These are phyloP conservation scores for Euphorbia peplus DNA, from an alignment of 345 rosid genomes.

Conservation along the genomic window DNA sequence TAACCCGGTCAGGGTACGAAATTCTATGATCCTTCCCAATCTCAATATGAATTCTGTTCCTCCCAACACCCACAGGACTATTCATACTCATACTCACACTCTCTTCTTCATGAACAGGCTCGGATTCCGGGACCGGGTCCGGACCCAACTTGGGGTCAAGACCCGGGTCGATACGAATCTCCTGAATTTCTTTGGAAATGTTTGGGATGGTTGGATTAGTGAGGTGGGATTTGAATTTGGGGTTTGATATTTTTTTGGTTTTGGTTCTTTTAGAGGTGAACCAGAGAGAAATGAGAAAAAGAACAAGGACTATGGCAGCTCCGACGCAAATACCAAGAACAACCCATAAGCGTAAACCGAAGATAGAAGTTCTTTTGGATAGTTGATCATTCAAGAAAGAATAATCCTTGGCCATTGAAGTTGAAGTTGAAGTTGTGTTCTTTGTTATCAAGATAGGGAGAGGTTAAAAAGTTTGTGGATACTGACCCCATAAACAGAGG, in stretches of 20 bases:
- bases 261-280: slow-evolving; percentile 62
- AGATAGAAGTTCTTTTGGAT: slow-evolving; percentile 59
- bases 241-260: slow-evolving; percentile 22
- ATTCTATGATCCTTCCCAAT: slow-evolving; percentile 86
- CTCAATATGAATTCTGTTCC: slow-evolving; percentile 67
- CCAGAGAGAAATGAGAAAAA: slow-evolving; percentile 82
- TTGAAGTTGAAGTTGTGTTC: slow-evolving; percentile 20
- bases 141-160: slow-evolving; percentile 33
- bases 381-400: slow-evolving; percentile 65
- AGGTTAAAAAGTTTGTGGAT: neutral
- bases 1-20: slow-evolving; percentile 61
- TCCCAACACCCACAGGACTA: slow-evolving; percentile 36
- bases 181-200: slow-evolving; percentile 75
- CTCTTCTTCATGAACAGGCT: slow-evolving; percentile 24
- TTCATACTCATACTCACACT: slow-evolving; percentile 39
- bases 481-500: neutral
- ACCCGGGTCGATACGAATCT: slow-evolving; percentile 59
- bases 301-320: slow-evolving; percentile 69
- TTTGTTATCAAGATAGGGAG: neutral
- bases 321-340: slow-evolving; percentile 86
- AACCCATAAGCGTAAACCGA: slow-evolving; percentile 68
- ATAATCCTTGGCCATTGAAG: slow-evolving; percentile 52
- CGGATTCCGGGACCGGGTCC: slow-evolving; percentile 46
- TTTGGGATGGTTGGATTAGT: slow-evolving; percentile 51
- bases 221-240: slow-evolving; percentile 14